A percentile compares a stretch with the other conserved stretches of the same genome.
phyloP scores from a whole-genome alignment of 257 asterid species.

The Nicotiana benthamiana region DNA sequence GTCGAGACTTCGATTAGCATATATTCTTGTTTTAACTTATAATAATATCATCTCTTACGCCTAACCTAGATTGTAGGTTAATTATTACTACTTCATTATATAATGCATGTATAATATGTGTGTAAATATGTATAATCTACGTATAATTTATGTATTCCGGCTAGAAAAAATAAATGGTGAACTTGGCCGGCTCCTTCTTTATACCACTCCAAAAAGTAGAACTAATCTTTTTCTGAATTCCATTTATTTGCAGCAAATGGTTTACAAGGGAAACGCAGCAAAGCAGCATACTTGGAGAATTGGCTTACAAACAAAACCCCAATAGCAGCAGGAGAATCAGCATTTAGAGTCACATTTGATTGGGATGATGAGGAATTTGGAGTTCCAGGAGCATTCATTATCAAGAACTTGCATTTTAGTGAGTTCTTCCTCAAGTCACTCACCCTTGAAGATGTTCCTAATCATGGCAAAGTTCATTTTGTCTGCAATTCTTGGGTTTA shows the following conservation, averaged over 20 bases:
- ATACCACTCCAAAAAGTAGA: too few relatives aligned
- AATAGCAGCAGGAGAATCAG: conserved; percentile 20
- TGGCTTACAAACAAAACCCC: conserved; percentile 3
- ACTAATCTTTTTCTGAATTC: not conserved
- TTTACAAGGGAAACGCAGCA: conserved; percentile 18
- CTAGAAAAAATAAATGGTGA: too few relatives aligned
- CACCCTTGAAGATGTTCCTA: conserved; percentile 23
- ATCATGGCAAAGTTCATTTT: conserved; percentile 16
- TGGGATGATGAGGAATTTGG: conserved; percentile 20
- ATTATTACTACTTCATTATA: too few relatives aligned
- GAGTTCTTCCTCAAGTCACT: conserved; percentile 37
- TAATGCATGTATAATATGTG: too few relatives aligned
- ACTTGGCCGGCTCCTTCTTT: too few relatives aligned
- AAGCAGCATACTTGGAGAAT: conserved; percentile 17
- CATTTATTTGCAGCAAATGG: conserved; percentile 2
- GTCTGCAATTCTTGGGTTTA: conserved; percentile 35
- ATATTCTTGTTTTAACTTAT: not conserved
- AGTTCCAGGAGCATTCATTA: conserved; percentile 29
- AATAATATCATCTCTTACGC: not conserved
- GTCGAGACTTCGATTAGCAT: too few relatives aligned
- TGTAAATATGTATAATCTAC: too few relatives aligned
- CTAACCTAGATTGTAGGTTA: not conserved
- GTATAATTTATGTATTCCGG: too few relatives aligned
- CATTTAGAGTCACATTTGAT: conserved; percentile 13
- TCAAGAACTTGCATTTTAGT: conserved; percentile 19